Conservation (phyloP, 805 yeast genomes). For the Gaillardinia entomophila region DNA sequence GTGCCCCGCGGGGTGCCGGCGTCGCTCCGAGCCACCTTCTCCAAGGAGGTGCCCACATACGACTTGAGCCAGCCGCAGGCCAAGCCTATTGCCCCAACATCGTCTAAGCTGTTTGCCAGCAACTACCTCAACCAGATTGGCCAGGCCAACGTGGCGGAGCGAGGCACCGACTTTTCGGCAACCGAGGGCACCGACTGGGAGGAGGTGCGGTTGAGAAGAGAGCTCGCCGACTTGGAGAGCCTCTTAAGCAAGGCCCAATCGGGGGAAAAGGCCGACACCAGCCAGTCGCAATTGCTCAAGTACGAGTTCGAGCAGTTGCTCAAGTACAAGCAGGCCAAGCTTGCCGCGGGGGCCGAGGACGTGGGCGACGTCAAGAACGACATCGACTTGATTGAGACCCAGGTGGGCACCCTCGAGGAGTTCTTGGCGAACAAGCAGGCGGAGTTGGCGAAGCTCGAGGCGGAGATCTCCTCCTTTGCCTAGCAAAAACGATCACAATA, state of each 20-base stretch:
- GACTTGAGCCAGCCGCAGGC: conserved; percentile 33
- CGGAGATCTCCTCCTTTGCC: no score
- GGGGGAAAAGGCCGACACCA: conserved; percentile 11
- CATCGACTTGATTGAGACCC: conserved; percentile 66
- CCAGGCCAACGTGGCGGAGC: conserved; percentile 31
- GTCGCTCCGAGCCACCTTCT: conserved; percentile 83
- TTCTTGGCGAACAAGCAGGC: conserved; percentile 55
- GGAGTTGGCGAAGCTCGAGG: conserved; percentile 50
- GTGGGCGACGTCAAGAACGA: conserved; percentile 54
- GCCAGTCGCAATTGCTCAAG: conserved; percentile 23
- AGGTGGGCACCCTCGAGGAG: conserved; percentile 66
- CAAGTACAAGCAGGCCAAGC: conserved; percentile 56
- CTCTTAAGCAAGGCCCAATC: conserved; percentile 48
- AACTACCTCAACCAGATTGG: conserved; percentile 55
- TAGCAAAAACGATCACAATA: no score
- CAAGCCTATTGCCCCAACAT: conserved; percentile 9
- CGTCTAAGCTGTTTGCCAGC: conserved; percentile 42
- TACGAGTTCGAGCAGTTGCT: conserved; percentile 79
- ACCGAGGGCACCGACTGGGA: conserved; percentile 90
- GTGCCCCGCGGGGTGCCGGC: conserved; percentile 96
- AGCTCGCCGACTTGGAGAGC: conserved; percentile 69
- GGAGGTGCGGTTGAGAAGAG: conserved; percentile 74
- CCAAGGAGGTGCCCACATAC: conserved; percentile 75
- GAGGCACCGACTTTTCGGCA: conserved; percentile 67
- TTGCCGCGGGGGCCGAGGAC: conserved; percentile 20